Evolutionary conservation across 352 stramenopile genomes (phyloP).

Genomic region (Ophiocytium majus): DNA sequence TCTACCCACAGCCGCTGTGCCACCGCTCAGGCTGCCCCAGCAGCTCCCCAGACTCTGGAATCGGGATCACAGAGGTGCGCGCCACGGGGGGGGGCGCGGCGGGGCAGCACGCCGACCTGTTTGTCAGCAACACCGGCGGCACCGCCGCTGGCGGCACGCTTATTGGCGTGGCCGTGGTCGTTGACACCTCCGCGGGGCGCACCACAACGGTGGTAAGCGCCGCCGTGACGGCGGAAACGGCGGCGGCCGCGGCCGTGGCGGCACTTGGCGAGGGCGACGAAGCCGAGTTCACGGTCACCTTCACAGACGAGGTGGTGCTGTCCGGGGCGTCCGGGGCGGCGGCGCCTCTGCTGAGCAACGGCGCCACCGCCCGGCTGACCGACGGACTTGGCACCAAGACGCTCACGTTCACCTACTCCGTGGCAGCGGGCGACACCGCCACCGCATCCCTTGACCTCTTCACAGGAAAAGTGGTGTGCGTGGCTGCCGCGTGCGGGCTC

Average conservation of each 20-base stretch:
- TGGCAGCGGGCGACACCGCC: neutral
- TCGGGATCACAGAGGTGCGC: constrained; percentile 31
- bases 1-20: constrained; percentile 49
- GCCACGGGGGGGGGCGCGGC: neutral
- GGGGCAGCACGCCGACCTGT: constrained; percentile 1
- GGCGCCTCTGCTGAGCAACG: constrained; percentile 32
- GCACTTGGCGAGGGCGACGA: neutral
- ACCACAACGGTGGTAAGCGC: neutral
- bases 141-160: neutral
- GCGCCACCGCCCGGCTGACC: constrained; percentile 25
- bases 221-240: too few species aligned
- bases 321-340: neutral
- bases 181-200: neutral
- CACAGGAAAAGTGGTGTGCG: neutral
- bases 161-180: neutral
- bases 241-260: neutral
- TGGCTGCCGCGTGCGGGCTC: neutral
- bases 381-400: constrained; percentile 29
- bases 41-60: neutral
- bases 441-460: neutral
- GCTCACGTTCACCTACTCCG: neutral
- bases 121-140: neutral
- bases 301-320: constrained; percentile 49
- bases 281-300: constrained; percentile 28
- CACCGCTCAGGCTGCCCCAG: neutral